Base-by-base conservation (phyloP, 2,329 filamentous ascomycete genomes). In the Aspergillus calidoustus region DNA sequence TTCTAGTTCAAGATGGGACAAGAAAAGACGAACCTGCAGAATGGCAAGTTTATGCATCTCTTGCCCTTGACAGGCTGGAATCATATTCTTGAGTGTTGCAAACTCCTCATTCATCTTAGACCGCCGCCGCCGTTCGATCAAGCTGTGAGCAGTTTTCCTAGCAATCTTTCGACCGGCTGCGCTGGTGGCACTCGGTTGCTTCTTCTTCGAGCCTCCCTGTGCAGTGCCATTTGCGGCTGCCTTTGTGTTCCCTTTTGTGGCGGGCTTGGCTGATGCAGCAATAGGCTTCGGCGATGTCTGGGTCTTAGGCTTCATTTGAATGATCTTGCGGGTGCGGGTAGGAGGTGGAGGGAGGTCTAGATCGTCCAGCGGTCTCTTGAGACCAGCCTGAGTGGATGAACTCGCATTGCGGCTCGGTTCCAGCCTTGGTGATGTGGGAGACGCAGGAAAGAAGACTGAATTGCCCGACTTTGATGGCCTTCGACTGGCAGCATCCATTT, bases 71-170 rank as follows among this genome's bases (percentile, higher is more conserved):
- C 95, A 98, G 2, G 95, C 94, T 0, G 95, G 95, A 60, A 98
- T 96, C 91, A 99, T 93, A 70, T 90, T 87, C 79, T 98, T 98
- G 67, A 98, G 80, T 17, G 96, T 90, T 2, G 88, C 91, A 80
- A 98, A 98, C 79, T 98, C 95, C 76, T 98, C 94, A 69, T 99
- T 98, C 94, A 98, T 99, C 82, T 98, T 99, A 13, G 92, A 96
- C 64, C 95, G 84, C 70, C 95, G 83, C 61, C 94, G 83, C 50
- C 95, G 84, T 80, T 99, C 95, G 69, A 98, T 99, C 67, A 98
- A 80, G 72, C 93, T 97, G 74, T 99, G 95, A 11, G 95, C 95
- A 1, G 94, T 98, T 80, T 97, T 98, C 67, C 95, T 86, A 6
- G 95, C 93, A 68, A 95, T 96, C 81, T 97, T 98, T 59, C 93